Conservation (phyloP, 2,329 filamentous ascomycete genomes). For the Colletotrichum sansevieriae region DNA sequence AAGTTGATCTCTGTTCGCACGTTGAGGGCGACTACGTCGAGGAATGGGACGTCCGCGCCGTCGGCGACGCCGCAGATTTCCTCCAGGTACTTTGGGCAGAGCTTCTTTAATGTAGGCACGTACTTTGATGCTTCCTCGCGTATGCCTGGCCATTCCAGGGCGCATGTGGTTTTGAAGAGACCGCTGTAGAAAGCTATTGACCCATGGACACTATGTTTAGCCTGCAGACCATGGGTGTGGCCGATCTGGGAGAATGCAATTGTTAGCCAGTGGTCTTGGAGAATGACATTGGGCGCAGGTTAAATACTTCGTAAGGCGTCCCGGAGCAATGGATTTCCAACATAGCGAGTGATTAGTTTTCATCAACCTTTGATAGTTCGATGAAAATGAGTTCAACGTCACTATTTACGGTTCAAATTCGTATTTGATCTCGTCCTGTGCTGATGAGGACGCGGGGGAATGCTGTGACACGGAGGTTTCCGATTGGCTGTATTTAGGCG, state of each 20-base stretch:
- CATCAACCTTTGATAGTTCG: no score
- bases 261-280: background rate
- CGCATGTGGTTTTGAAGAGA: background rate
- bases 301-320: background rate
- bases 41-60: conserved; percentile 58
- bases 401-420: no score
- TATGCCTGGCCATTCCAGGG: background rate
- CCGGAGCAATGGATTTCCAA: conserved; percentile 3
- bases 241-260: background rate
- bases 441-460: no score
- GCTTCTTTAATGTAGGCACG: background rate
- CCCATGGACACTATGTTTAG: background rate
- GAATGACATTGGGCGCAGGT: background rate
- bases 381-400: no score
- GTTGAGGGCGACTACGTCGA: conserved; percentile 70
- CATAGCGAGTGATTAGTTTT: background rate
- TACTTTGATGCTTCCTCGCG: background rate
- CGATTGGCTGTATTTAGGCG: no score
- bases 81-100: conserved; percentile 32
- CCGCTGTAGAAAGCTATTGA: background rate
- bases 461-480: no score
- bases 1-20: conserved; percentile 70
- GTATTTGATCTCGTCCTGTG: no score
- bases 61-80: conserved; percentile 67
- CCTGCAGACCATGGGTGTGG: background rate